Percentiles rank a stretch among this genome's conserved stretches.
These are phyloP conservation scores for Pseudomicrostroma phylloplanum DNA, from an alignment of 1,284 basidiomycete species.

Conservation along the genomic window DNA sequence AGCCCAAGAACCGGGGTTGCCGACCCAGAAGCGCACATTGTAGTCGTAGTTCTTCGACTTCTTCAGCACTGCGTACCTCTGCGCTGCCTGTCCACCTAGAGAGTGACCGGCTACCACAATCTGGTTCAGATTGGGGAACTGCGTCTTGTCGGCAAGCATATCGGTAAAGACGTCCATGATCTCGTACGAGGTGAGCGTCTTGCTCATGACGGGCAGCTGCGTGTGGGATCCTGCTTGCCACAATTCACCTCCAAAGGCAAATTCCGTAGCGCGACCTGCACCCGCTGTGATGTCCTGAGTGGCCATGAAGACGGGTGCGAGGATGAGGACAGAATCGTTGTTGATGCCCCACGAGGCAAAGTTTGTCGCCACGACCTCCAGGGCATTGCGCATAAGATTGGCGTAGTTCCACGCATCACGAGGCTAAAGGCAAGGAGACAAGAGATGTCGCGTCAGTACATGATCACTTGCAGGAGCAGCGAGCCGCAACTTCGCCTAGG, in stretches of 20 bases:
- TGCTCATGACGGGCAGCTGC: conserved; percentile 18
- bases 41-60: conserved; percentile 37
- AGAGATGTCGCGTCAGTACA: neutral
- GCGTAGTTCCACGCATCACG: conserved; percentile 46
- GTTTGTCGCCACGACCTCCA: conserved; percentile 25
- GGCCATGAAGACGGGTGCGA: conserved; percentile 34
- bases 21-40: conserved; percentile 42
- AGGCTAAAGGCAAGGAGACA: conserved; percentile 18
- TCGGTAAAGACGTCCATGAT: conserved; percentile 37
- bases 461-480: neutral
- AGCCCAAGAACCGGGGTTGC: conserved; percentile 43
- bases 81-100: conserved; percentile 39
- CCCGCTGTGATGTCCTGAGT: conserved; percentile 31
- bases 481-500: no score
- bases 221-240: conserved; percentile 41
- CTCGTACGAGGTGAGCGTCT: conserved; percentile 29
- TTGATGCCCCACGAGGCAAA: conserved; percentile 12
- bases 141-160: conserved; percentile 28
- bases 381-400: conserved; percentile 33
- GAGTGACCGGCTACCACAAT: conserved; percentile 45
- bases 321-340: conserved; percentile 26
- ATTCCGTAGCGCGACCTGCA: conserved; percentile 20
- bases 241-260: conserved; percentile 31
- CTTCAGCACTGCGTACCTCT: conserved; percentile 38
- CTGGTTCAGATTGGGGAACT: conserved; percentile 39